Percentiles rank a stretch among this genome's conserved stretches.
Evolutionary conservation across 495 filamentous ascomycete genomes (phyloP).

Genomic region (Aspergillus coremiiformis): DNA sequence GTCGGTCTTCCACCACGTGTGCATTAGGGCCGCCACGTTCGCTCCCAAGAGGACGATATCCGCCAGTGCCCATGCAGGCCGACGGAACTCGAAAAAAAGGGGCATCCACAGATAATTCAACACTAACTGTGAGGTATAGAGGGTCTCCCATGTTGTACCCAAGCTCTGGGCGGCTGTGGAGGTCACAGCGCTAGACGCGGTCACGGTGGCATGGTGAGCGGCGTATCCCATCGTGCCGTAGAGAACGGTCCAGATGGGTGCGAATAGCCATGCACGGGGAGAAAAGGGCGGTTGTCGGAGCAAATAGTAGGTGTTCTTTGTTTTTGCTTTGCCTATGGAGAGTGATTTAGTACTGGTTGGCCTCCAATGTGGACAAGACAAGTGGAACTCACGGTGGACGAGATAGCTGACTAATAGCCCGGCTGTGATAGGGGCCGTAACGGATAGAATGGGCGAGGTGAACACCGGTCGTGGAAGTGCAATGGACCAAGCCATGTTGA

Average conservation of each 20-base stretch:
- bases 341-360: neutral
- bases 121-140: conserved; percentile 78
- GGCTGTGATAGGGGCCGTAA: conserved; percentile 27
- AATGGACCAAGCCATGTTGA: conserved; percentile 32
- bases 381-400: conserved; percentile 25
- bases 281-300: conserved; percentile 73
- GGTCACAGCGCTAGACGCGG: conserved; percentile 47
- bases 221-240: conserved; percentile 89
- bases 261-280: conserved; percentile 75
- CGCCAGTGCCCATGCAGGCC: conserved; percentile 63
- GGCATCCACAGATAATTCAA: conserved; percentile 91
- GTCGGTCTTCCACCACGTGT: conserved; percentile 69
- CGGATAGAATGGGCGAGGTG: conserved; percentile 27
- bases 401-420: conserved; percentile 27
- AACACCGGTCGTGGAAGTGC: conserved; percentile 29
- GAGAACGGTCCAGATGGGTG: conserved; percentile 76
- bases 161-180: conserved; percentile 17
- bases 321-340: conserved; percentile 40
- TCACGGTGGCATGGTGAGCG: conserved; percentile 59
- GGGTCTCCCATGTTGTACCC: conserved; percentile 36
- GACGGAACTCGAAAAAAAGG: conserved; percentile 70
- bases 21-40: conserved; percentile 60
- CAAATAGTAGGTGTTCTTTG: conserved; percentile 53
- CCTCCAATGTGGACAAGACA: neutral
- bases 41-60: conserved; percentile 69